Conservation (phyloP, 75 land plant species). For the Picea glauca region DNA sequence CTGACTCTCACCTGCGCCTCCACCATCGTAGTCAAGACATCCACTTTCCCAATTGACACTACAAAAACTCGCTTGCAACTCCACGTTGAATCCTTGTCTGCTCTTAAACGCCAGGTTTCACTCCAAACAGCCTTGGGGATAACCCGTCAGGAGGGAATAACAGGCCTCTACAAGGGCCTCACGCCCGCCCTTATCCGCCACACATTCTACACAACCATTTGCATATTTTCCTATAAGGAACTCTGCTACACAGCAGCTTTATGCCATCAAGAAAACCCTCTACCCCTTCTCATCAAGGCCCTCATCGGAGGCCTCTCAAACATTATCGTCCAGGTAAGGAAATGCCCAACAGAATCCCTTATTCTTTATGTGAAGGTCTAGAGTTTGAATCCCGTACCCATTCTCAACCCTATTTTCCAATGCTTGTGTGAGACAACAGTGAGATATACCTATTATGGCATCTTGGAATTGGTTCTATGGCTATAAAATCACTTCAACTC, state of each 20-base stretch:
- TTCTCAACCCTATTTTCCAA: too few species aligned
- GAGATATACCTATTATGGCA: too few species aligned
- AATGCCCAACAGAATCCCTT: neutral
- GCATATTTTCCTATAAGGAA: constrained; percentile 75
- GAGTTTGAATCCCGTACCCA: neutral
- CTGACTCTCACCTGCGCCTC: too few species aligned
- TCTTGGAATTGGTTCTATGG: too few species aligned
- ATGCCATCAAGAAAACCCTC: neutral
- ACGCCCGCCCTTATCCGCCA: constrained; percentile 79
- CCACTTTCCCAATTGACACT: too few species aligned
- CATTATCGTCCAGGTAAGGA: constrained; percentile 75
- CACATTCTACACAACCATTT: constrained; percentile 78
- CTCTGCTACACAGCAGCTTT: constrained; percentile 27
- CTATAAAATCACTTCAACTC: neutral
- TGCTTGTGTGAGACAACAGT: too few species aligned
- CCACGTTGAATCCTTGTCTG: too few species aligned
- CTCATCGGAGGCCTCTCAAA: constrained; percentile 75
- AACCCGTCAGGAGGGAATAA: too few species aligned
- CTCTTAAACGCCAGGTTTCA: too few species aligned
- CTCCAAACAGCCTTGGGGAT: too few species aligned
- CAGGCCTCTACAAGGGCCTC: constrained; percentile 58
- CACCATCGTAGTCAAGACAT: too few species aligned
- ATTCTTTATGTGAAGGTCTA: neutral
- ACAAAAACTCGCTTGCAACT: too few species aligned
- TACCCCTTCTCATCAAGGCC: constrained; percentile 34